Percentiles rank a stretch among this genome's conserved stretches.
Evolutionary conservation across 305 asterid genomes (phyloP).

Genomic region (Rubia peregrina): DNA sequence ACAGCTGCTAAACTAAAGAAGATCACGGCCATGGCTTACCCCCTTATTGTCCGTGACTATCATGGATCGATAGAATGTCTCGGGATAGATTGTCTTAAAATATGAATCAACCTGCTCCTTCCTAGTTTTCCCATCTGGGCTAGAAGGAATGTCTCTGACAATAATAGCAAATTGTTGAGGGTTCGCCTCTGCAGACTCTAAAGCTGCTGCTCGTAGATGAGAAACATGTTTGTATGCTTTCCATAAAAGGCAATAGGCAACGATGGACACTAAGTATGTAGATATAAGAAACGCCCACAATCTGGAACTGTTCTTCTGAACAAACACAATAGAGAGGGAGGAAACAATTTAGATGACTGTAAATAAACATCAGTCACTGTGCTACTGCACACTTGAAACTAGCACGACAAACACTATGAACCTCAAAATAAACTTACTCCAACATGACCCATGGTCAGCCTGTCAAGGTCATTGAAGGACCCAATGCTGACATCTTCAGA

Average conservation of each 20-base stretch:
- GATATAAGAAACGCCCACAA: slow-evolving; percentile 67
- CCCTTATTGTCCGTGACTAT: slow-evolving; percentile 58
- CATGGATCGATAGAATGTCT: slow-evolving; percentile 70
- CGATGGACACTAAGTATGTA: slow-evolving; percentile 64
- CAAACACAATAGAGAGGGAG: neutral
- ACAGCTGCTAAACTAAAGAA: neutral
- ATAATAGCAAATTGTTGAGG: slow-evolving; percentile 71
- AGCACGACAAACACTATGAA: no score
- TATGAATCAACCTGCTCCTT: slow-evolving; percentile 83
- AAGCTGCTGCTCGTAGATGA: slow-evolving; percentile 57
- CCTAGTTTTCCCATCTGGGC: slow-evolving; percentile 42
- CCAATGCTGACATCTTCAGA: slow-evolving; percentile 48
- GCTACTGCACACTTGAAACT: no score
- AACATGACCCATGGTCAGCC: slow-evolving; percentile 62
- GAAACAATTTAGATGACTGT: slow-evolving; percentile 7
- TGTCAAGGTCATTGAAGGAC: slow-evolving; percentile 67
- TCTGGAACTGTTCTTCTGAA: slow-evolving; percentile 48
- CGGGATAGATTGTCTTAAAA: slow-evolving; percentile 71
- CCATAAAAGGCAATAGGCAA: slow-evolving; percentile 60
- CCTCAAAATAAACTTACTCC: no score
- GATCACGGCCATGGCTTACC: slow-evolving; percentile 25
- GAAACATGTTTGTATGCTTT: slow-evolving; percentile 72
- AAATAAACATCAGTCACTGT: neutral
- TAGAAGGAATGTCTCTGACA: slow-evolving; percentile 75
- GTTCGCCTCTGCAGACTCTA: slow-evolving; percentile 58